Conservation (phyloP, 2,329 filamentous ascomycete species). For the Penicillium sp. region DNA sequence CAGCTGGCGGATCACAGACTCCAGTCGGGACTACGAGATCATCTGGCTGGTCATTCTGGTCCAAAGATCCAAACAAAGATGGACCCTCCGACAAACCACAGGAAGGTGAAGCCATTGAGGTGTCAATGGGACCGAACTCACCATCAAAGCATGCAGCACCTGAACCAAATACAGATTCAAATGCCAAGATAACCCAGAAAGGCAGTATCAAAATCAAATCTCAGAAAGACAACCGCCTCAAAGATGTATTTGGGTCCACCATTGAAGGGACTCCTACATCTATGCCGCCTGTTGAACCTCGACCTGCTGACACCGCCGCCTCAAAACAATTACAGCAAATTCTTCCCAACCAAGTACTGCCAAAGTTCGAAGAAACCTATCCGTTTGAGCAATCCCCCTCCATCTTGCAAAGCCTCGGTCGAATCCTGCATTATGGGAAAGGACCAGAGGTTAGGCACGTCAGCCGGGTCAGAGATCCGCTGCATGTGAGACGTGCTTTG, state of each 20-base stretch:
- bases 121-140: conserved; percentile 22
- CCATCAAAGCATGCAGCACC: conserved; percentile 18
- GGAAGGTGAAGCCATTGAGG: conserved; percentile 29
- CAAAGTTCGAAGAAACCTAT: conserved; percentile 50
- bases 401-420: conserved; percentile 58
- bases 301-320: conserved; percentile 30
- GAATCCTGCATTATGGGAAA: conserved; percentile 52
- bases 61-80: conserved; percentile 36
- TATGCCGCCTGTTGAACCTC: conserved; percentile 27
- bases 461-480: conserved; percentile 65
- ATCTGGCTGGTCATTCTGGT: conserved; percentile 46
- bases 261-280: conserved; percentile 19
- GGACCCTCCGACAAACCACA: conserved; percentile 23
- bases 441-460: conserved; percentile 67
- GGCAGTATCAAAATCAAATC: conserved; percentile 33
- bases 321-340: conserved; percentile 39
- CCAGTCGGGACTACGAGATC: conserved; percentile 28
- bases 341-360: conserved; percentile 50
- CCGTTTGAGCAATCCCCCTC: conserved; percentile 54
- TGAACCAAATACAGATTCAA: conserved; percentile 23
- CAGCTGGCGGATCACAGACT: conserved; percentile 22
- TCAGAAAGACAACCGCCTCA: conserved; percentile 24
- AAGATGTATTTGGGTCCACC: conserved; percentile 23
- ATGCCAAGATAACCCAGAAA: conserved; percentile 30
- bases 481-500: conserved; percentile 77